These are phyloP conservation scores for Thelonectria rubi DNA, from an alignment of 2,329 filamentous ascomycete species.

Conservation along the genomic window DNA sequence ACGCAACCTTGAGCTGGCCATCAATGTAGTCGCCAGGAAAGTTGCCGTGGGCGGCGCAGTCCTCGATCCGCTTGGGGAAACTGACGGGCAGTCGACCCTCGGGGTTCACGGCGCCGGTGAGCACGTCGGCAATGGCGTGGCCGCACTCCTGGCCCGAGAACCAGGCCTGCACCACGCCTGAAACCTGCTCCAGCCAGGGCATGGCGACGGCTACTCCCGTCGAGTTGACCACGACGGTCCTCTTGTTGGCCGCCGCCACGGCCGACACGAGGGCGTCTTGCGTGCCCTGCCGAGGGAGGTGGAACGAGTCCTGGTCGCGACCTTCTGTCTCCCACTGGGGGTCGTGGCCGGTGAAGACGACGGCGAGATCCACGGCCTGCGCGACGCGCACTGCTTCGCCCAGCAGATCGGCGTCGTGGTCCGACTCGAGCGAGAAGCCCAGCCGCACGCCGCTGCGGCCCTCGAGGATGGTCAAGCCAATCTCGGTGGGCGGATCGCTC, in stretches of 20 bases:
- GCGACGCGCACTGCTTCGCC: conserved; percentile 19
- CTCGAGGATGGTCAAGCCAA: conserved; percentile 19
- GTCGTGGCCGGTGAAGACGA: conserved; percentile 26
- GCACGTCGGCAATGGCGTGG: conserved; percentile 71
- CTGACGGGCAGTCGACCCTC: conserved; percentile 62
- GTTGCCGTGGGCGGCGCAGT: conserved; percentile 72
- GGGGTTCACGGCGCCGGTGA: conserved; percentile 70
- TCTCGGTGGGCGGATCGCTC: conserved; percentile 11
- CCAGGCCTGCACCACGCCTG: conserved; percentile 70
- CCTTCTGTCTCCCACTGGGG: conserved; percentile 27
- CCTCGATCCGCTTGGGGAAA: conserved; percentile 66
- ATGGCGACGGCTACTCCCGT: conserved; percentile 68
- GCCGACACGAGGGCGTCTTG: conserved; percentile 65
- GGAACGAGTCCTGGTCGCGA: conserved; percentile 23
- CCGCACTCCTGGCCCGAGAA: conserved; percentile 74
- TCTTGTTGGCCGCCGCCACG: conserved; percentile 64
- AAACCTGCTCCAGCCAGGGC: conserved; percentile 63
- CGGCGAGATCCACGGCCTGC: conserved; percentile 18
- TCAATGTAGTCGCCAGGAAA: conserved; percentile 56
- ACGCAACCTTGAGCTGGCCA: conserved; percentile 64
- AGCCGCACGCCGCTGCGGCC: conserved; percentile 21
- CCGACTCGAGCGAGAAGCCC: conserved; percentile 13
- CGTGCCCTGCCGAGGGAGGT: conserved; percentile 23
- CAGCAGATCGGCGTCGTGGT: conserved; percentile 18
- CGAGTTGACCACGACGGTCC: conserved; percentile 68